These are phyloP conservation scores for Saturnispora serradocipensis DNA, from an alignment of 805 yeast genomes.

Conservation along the genomic window DNA sequence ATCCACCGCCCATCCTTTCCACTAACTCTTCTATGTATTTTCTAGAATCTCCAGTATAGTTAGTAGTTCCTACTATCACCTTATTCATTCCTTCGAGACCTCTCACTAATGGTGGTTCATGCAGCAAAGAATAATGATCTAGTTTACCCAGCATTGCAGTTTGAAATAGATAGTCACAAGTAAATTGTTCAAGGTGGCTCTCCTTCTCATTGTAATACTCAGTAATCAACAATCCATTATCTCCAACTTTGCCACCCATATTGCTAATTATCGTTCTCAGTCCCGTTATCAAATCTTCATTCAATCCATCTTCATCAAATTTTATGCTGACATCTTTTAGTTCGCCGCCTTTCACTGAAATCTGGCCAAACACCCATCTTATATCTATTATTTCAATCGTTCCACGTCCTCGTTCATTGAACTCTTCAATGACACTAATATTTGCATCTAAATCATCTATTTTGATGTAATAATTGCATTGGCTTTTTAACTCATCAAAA, in stretches of 20 bases:
- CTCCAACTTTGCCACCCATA: not conserved
- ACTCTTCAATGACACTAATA: constrained; percentile 23
- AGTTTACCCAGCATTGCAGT: constrained; percentile 36
- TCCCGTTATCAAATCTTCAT: not conserved
- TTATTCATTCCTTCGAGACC: constrained; percentile 47
- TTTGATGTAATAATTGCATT: constrained; percentile 74
- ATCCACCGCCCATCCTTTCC: constrained; percentile 62
- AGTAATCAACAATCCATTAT: not conserved
- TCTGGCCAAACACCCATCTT: constrained; percentile 46
- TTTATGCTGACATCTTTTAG: not conserved
- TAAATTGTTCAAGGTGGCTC: not conserved
- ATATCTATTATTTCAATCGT: constrained; percentile 60
- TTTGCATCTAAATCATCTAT: constrained; percentile 39
- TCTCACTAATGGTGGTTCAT: constrained; percentile 53
- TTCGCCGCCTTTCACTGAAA: constrained; percentile 32
- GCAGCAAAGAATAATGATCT: constrained; percentile 48
- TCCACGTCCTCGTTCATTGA: constrained; percentile 24
- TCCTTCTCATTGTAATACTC: not conserved
- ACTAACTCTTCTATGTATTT: constrained; percentile 57
- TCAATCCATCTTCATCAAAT: not conserved
- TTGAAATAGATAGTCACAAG: constrained; percentile 17
- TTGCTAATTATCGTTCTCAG: not conserved
- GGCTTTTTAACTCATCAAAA: constrained; percentile 50
- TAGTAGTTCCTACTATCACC: constrained; percentile 59
- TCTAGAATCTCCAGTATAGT: constrained; percentile 81